A percentile compares a stretch with the other conserved stretches of the same genome.
Conservation (phyloP, 75 land plant genomes). For the Cunninghamia lanceolata region DNA sequence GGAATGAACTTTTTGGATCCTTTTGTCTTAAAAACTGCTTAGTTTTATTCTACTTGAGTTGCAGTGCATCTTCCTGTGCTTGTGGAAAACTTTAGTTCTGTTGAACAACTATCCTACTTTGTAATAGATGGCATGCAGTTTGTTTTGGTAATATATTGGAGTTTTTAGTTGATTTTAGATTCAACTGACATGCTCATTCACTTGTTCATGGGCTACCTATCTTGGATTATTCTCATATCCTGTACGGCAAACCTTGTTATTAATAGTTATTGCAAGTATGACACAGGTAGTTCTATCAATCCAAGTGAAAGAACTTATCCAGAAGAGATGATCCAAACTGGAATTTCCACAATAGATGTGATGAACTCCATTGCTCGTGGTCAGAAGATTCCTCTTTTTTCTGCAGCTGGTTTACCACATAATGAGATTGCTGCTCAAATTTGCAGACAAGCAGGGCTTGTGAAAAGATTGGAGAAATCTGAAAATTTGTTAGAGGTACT, state of each 20-base stretch:
- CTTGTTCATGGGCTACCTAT: neutral
- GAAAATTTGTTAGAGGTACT: constrained; percentile 71
- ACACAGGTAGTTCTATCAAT: constrained; percentile 91
- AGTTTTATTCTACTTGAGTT: neutral
- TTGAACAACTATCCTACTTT: neutral
- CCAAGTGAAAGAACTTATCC: constrained; percentile 99
- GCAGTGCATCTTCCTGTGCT: neutral
- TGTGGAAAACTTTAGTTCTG: neutral
- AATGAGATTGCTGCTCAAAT: constrained; percentile 99
- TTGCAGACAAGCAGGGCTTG: constrained; percentile 96
- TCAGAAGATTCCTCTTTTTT: constrained; percentile 97
- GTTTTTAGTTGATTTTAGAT: neutral
- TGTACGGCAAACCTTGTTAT: neutral
- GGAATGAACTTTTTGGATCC: neutral
- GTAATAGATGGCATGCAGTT: neutral
- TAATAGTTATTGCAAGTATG: neutral
- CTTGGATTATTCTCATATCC: neutral
- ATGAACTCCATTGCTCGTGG: constrained; percentile 99
- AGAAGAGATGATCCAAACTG: constrained; percentile 99
- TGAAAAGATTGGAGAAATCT: constrained; percentile 78
- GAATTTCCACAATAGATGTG: constrained; percentile 97
- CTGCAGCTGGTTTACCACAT: constrained; percentile 99
- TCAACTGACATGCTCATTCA: neutral
- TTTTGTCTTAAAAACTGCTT: neutral
- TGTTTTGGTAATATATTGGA: neutral